Evolutionary conservation across 352 stramenopile genomes (phyloP).

Genomic region (Peronospora farinosa): DNA sequence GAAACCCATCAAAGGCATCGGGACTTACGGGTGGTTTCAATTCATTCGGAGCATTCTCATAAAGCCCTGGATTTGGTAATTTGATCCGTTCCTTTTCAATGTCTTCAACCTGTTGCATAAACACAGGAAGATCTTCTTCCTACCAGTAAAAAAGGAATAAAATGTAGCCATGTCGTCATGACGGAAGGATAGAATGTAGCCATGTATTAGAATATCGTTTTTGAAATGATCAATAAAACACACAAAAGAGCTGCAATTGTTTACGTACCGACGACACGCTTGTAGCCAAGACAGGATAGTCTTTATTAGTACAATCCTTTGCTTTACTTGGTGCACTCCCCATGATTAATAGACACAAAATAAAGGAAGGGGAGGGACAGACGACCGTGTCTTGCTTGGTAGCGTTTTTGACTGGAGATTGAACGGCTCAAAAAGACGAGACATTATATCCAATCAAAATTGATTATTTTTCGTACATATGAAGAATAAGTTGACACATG

Average conservation of each 20-base stretch:
- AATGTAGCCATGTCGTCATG: neutral
- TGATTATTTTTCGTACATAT: constrained; percentile 14
- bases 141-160: constrained; percentile 1
- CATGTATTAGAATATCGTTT: no score
- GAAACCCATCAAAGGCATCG: constrained; percentile 81
- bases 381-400: constrained; percentile 11
- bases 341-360: constrained; percentile 24
- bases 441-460: constrained; percentile 17
- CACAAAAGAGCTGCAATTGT: no score
- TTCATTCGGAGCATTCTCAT: constrained; percentile 81
- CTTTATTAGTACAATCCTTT: constrained; percentile 11
- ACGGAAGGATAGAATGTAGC: no score
- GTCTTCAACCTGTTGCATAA: constrained; percentile 76
- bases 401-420: constrained; percentile 29
- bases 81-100: constrained; percentile 70
- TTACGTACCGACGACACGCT: constrained; percentile 42
- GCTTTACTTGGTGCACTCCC: constrained; percentile 43
- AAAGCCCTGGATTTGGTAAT: constrained; percentile 75
- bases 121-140: constrained; percentile 54
- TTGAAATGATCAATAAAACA: no score
- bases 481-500: constrained; percentile 11
- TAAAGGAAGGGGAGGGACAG: constrained; percentile 3
- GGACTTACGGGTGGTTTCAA: constrained; percentile 73
- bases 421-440: constrained; percentile 21
- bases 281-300: constrained; percentile 62